These are phyloP conservation scores for Chrysoporthe cubensis DNA, from an alignment of 2,329 filamentous ascomycete species.

Conservation along the genomic window DNA sequence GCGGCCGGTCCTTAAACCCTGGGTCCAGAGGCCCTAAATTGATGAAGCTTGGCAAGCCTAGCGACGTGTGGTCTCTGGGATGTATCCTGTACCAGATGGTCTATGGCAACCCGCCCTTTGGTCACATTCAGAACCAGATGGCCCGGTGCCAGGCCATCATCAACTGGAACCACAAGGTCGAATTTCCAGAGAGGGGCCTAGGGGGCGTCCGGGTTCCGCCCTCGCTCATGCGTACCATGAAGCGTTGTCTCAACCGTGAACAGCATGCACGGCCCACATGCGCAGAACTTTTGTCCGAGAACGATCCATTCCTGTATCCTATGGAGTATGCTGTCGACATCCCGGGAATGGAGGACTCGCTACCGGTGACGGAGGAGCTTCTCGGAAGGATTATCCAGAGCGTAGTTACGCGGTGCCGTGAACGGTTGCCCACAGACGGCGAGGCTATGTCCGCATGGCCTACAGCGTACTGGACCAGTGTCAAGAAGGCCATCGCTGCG, in stretches of 20 bases:
- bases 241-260: slow-evolving; percentile 65
- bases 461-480: slow-evolving; percentile 63
- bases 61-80: slow-evolving; percentile 93
- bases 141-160: slow-evolving; percentile 86
- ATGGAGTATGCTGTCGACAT: slow-evolving; percentile 50
- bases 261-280: slow-evolving; percentile 66
- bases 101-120: slow-evolving; percentile 95
- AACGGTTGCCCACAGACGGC: slow-evolving; percentile 61
- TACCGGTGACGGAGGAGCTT: slow-evolving; percentile 66
- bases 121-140: slow-evolving; percentile 86
- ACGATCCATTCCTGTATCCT: slow-evolving; percentile 68
- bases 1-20: slow-evolving; percentile 40
- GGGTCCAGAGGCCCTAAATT: slow-evolving; percentile 63
- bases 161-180: slow-evolving; percentile 73
- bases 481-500: slow-evolving; percentile 54
- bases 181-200: slow-evolving; percentile 71
- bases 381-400: slow-evolving; percentile 66
- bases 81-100: slow-evolving; percentile 99
- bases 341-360: slow-evolving; percentile 46
- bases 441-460: slow-evolving; percentile 62
- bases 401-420: slow-evolving; percentile 61
- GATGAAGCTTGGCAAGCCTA: slow-evolving; percentile 95
- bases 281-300: slow-evolving; percentile 60
- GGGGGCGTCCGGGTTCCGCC: slow-evolving; percentile 66
- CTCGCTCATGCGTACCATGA: slow-evolving; percentile 64